These are phyloP conservation scores for Saccharum spontaneum DNA, from an alignment of 176 grass and related monocot species.

Conservation along the genomic window DNA sequence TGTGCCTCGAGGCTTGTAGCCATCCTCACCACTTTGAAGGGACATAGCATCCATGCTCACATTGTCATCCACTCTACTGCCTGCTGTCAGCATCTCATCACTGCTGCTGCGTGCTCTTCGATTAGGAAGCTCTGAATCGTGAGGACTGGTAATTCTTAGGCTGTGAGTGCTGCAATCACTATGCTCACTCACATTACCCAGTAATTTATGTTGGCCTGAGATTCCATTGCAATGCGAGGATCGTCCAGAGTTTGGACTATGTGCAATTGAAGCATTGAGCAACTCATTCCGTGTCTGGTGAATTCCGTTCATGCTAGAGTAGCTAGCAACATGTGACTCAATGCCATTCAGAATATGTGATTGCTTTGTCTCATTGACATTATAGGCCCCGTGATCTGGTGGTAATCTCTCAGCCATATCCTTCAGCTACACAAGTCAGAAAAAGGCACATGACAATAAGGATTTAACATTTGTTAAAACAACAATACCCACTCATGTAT, in stretches of 20 bases:
- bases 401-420: constrained; percentile 87
- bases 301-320: constrained; percentile 59
- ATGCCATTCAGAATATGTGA: constrained; percentile 47
- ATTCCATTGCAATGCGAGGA: constrained; percentile 47
- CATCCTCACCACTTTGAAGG: constrained; percentile 56
- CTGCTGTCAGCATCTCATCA: constrained; percentile 50
- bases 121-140: constrained; percentile 27
- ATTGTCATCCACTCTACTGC: constrained; percentile 55
- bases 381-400: constrained; percentile 45
- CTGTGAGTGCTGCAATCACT: constrained; percentile 58
- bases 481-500: not conserved
- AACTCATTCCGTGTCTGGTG: constrained; percentile 47
- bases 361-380: constrained; percentile 55
- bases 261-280: constrained; percentile 34
- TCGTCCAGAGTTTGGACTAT: constrained; percentile 30
- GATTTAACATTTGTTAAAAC: constrained; percentile 7
- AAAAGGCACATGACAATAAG: constrained; percentile 4
- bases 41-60: constrained; percentile 54
- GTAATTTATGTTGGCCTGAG: constrained; percentile 49
- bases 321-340: constrained; percentile 31
- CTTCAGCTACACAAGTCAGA: constrained; percentile 56
- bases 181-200: constrained; percentile 43
- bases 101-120: constrained; percentile 44
- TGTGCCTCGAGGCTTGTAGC: constrained; percentile 59
- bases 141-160: constrained; percentile 45